These are phyloP conservation scores for Chaetomium tenue DNA, from an alignment of 495 filamentous ascomycete species.

Conservation along the genomic window DNA sequence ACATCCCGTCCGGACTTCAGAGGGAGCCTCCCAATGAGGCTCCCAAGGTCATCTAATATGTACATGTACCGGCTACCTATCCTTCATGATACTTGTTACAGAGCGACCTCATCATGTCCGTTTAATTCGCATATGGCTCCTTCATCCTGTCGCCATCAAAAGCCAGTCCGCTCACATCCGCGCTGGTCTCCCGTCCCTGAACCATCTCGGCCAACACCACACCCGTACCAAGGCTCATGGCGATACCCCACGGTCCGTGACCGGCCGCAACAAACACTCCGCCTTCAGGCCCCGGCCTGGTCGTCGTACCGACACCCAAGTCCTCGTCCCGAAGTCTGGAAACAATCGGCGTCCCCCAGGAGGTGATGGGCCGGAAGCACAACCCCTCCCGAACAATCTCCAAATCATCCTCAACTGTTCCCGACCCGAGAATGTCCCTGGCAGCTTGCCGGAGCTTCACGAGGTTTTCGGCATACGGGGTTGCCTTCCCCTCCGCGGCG, in stretches of 20 bases:
- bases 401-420: conserved; percentile 49
- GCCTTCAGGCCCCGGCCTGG: conserved; percentile 49
- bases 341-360: conserved; percentile 61
- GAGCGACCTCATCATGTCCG: not conserved
- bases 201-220: conserved; percentile 64
- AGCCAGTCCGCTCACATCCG: conserved; percentile 44
- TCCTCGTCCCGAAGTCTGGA: conserved; percentile 52
- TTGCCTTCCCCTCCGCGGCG: conserved; percentile 47
- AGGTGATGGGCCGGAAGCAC: conserved; percentile 71
- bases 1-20: not conserved
- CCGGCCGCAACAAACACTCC: conserved; percentile 72
- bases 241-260: conserved; percentile 73
- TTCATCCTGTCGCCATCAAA: conserved; percentile 15
- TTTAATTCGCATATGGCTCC: conserved; percentile 8
- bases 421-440: conserved; percentile 53
- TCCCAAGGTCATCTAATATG: not conserved
- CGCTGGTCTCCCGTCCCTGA: conserved; percentile 48
- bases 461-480: conserved; percentile 48
- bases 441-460: conserved; percentile 54
- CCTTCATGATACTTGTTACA: too few relatives aligned
- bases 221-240: conserved; percentile 62
- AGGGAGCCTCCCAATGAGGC: not conserved
- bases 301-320: conserved; percentile 47
- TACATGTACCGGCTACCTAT: too few relatives aligned
- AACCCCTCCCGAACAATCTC: conserved; percentile 63